These are phyloP conservation scores for Penicillium sp. DNA, from an alignment of 2,329 filamentous ascomycete species.

Conservation along the genomic window DNA sequence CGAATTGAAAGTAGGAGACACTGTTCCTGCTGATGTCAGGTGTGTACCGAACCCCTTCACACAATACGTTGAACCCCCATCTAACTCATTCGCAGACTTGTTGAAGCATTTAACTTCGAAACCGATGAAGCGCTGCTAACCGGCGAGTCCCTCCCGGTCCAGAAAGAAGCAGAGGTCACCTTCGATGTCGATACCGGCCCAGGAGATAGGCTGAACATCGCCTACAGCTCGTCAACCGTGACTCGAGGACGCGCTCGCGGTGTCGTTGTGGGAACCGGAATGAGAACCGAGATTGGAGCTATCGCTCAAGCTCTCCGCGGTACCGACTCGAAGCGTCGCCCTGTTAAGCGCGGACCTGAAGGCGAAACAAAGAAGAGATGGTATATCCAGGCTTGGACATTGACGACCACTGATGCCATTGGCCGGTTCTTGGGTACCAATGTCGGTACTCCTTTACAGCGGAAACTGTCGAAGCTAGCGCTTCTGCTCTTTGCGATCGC, in stretches of 20 bases:
- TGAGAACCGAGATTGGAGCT: slow-evolving; percentile 62
- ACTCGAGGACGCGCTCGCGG: slow-evolving; percentile 60
- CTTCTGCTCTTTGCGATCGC: slow-evolving; percentile 65
- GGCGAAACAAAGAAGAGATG: slow-evolving; percentile 53
- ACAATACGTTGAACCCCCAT: background rate
- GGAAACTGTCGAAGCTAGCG: slow-evolving; percentile 65
- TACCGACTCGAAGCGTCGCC: slow-evolving; percentile 52
- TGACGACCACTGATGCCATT: slow-evolving; percentile 57
- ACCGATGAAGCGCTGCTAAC: slow-evolving; percentile 67
- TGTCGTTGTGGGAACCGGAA: slow-evolving; percentile 60
- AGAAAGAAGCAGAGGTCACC: slow-evolving; percentile 47
- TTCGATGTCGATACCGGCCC: slow-evolving; percentile 55
- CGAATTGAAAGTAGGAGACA: slow-evolving; percentile 57
- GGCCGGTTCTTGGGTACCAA: slow-evolving; percentile 65
- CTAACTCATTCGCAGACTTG: slow-evolving; percentile 33
- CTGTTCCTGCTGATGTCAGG: slow-evolving; percentile 60
- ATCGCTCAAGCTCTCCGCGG: slow-evolving; percentile 64
- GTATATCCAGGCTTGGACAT: slow-evolving; percentile 51
- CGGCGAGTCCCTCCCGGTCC: slow-evolving; percentile 60
- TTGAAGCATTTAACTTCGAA: slow-evolving; percentile 68
- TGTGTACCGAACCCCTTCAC: slow-evolving; percentile 31
- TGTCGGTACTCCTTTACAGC: slow-evolving; percentile 67
- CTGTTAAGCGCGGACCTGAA: slow-evolving; percentile 51
- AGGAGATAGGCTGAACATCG: slow-evolving; percentile 60
- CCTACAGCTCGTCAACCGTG: slow-evolving; percentile 61